phyloP scores from a whole-genome alignment of 75 land plant species.

The Isoetes taiwanensis region DNA sequence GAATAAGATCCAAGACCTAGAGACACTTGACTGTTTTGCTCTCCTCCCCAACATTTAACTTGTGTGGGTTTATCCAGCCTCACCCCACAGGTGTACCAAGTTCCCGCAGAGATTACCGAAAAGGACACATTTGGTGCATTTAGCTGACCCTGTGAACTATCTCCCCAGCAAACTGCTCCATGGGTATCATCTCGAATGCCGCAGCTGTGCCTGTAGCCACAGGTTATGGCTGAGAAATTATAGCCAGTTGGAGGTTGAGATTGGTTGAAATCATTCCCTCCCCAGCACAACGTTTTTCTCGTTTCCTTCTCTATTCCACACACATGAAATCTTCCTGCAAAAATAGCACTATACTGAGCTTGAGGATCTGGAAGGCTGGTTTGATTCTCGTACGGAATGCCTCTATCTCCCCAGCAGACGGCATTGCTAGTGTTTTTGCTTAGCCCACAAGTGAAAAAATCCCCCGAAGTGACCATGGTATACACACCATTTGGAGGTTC shows the following conservation, averaged over 20 bases:
- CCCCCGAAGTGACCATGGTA: slow-evolving; percentile 21
- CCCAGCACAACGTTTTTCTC: slow-evolving; percentile 39
- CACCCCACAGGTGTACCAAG: too few relatives aligned
- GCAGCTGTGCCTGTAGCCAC: slow-evolving; percentile 43
- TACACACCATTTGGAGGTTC: neutral
- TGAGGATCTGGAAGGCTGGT: too few relatives aligned
- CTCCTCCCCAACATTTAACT: too few relatives aligned
- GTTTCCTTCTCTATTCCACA: slow-evolving; percentile 31
- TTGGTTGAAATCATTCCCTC: slow-evolving; percentile 11
- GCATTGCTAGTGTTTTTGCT: slow-evolving; percentile 19
- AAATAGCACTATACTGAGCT: slow-evolving; percentile 16
- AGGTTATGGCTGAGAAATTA: slow-evolving; percentile 29
- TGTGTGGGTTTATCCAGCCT: too few relatives aligned
- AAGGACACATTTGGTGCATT: too few relatives aligned
- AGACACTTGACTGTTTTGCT: too few relatives aligned
- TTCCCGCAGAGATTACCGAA: too few relatives aligned
- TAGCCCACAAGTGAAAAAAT: slow-evolving; percentile 40
- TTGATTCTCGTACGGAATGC: slow-evolving; percentile 8
- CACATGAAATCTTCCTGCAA: slow-evolving; percentile 27
- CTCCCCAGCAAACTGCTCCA: slow-evolving; percentile 59
- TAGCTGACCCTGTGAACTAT: slow-evolving; percentile 6
- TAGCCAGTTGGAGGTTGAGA: slow-evolving; percentile 16
- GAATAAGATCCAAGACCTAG: too few relatives aligned
- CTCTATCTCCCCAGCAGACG: slow-evolving; percentile 38
- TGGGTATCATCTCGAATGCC: slow-evolving; percentile 44